Conservation (phyloP, 208 protist species). For the Leishmania turanica region DNA sequence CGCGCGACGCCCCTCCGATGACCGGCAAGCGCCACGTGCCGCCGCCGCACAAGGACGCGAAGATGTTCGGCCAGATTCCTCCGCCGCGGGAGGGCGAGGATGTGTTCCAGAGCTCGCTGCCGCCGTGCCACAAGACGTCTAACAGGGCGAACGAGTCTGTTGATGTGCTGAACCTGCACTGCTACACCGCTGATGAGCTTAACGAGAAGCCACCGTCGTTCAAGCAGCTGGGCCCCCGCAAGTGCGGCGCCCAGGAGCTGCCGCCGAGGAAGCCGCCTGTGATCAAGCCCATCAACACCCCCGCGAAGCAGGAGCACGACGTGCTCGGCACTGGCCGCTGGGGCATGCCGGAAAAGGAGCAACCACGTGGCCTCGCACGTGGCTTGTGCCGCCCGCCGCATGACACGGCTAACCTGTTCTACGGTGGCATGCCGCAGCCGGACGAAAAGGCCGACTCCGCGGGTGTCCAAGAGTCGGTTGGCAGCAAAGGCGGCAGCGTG, state of each 20-base stretch:
- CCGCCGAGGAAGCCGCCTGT: slow-evolving; percentile 41
- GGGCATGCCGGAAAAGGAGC: slow-evolving; percentile 47
- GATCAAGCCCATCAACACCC: slow-evolving; percentile 58
- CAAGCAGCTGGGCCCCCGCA: slow-evolving; percentile 52
- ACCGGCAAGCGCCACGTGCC: slow-evolving; percentile 50
- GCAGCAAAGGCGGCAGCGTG: neutral
- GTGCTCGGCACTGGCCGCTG: slow-evolving; percentile 74
- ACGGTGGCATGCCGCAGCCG: slow-evolving; percentile 10
- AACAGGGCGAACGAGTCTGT: slow-evolving; percentile 73
- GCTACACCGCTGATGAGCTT: slow-evolving; percentile 68
- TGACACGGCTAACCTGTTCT: slow-evolving; percentile 50
- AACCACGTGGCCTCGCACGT: slow-evolving; percentile 37
- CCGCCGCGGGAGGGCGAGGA: slow-evolving; percentile 10
- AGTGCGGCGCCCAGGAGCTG: slow-evolving; percentile 53
- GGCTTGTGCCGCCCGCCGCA: slow-evolving; percentile 49
- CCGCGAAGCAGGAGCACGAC: slow-evolving; percentile 79
- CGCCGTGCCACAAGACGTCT: slow-evolving; percentile 41
- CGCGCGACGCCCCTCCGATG: slow-evolving; percentile 23
- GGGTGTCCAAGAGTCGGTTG: neutral
- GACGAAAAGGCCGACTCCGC: neutral
- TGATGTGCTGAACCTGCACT: slow-evolving; percentile 75
- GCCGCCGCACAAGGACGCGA: slow-evolving; percentile 27
- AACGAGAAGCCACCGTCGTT: slow-evolving; percentile 53
- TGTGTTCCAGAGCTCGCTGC: slow-evolving; percentile 8
- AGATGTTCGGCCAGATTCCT: slow-evolving; percentile 26